These are phyloP conservation scores for Fusarium chaquense DNA, from an alignment of 2,329 filamentous ascomycete genomes.

Conservation along the genomic window DNA sequence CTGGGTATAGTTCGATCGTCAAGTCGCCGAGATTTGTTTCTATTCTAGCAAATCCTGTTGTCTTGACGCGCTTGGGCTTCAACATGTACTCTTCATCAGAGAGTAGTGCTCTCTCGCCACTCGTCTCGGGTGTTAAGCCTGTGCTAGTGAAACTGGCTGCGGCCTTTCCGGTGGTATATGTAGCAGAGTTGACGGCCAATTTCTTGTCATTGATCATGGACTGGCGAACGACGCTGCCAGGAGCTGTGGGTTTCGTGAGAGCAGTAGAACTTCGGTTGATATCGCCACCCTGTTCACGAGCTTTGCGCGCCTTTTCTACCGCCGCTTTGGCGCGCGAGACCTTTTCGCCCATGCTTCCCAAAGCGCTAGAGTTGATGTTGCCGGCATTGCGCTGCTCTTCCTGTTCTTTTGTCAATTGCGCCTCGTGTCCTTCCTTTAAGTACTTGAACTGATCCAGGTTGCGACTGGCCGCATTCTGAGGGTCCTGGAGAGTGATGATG, in stretches of 20 bases:
- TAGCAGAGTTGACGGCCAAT: conserved; percentile 83
- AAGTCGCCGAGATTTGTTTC: conserved; percentile 87
- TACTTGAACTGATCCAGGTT: conserved; percentile 92
- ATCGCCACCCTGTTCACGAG: conserved; percentile 72
- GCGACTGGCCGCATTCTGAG: conserved; percentile 85
- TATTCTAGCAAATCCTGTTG: conserved; percentile 91
- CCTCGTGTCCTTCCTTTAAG: conserved; percentile 82
- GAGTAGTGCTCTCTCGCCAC: conserved; percentile 84
- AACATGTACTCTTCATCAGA: conserved; percentile 98
- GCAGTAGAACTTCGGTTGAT: conserved; percentile 65
- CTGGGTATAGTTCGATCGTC: conserved; percentile 89
- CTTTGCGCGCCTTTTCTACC: conserved; percentile 87
- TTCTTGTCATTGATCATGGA: conserved; percentile 66
- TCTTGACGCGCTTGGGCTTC: conserved; percentile 87
- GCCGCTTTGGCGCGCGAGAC: conserved; percentile 92
- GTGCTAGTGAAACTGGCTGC: conserved; percentile 97
- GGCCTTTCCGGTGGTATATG: conserved; percentile 89
- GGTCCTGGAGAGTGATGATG: conserved; percentile 96
- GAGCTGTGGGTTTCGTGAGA: conserved; percentile 52
- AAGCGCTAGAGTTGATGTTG: conserved; percentile 81
- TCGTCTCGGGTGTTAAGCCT: conserved; percentile 91
- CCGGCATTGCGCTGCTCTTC: conserved; percentile 73
- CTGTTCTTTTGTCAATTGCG: conserved; percentile 76
- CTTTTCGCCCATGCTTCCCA: conserved; percentile 84
- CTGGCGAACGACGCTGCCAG: conserved; percentile 48